Evolutionary conservation across 768 basidiomycete species (phyloP).

Genomic region (Phlebiopsis flavidoalba): DNA sequence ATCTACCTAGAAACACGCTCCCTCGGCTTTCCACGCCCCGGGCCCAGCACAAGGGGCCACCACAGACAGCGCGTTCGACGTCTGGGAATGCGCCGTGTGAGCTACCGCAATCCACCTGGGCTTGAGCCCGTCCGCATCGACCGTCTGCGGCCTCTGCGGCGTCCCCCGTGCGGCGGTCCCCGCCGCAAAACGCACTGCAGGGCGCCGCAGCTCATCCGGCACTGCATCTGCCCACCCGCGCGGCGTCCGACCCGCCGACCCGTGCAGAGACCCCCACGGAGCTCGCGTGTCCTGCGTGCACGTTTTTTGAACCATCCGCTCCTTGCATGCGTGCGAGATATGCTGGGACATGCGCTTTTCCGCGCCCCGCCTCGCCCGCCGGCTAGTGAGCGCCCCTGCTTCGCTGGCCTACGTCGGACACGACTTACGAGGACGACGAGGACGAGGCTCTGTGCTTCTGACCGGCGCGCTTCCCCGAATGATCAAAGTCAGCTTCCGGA

Average conservation of each 20-base stretch:
- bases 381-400: slow-evolving; percentile 58
- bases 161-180: slow-evolving; percentile 45
- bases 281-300: slow-evolving; percentile 80
- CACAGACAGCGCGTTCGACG: slow-evolving; percentile 37
- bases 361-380: slow-evolving; percentile 22
- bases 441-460: slow-evolving; percentile 28
- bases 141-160: slow-evolving; percentile 79
- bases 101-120: slow-evolving; percentile 73
- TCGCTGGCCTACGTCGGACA: slow-evolving; percentile 62
- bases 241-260: slow-evolving; percentile 27
- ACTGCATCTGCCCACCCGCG: slow-evolving; percentile 12
- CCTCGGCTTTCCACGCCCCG: not conserved
- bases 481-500: slow-evolving; percentile 86
- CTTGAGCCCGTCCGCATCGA: slow-evolving; percentile 62
- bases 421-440: slow-evolving; percentile 20
- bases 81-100: slow-evolving; percentile 92
- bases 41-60: slow-evolving; percentile 8
- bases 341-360: slow-evolving; percentile 74
- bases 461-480: slow-evolving; percentile 36
- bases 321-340: slow-evolving; percentile 74
- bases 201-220: not conserved
- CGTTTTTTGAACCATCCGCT: slow-evolving; percentile 87
- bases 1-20: slow-evolving; percentile 48
- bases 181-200: slow-evolving; percentile 15
- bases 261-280: slow-evolving; percentile 16